phyloP scores from a whole-genome alignment of 2,329 filamentous ascomycete genomes.

The Venturia oleaginea region DNA sequence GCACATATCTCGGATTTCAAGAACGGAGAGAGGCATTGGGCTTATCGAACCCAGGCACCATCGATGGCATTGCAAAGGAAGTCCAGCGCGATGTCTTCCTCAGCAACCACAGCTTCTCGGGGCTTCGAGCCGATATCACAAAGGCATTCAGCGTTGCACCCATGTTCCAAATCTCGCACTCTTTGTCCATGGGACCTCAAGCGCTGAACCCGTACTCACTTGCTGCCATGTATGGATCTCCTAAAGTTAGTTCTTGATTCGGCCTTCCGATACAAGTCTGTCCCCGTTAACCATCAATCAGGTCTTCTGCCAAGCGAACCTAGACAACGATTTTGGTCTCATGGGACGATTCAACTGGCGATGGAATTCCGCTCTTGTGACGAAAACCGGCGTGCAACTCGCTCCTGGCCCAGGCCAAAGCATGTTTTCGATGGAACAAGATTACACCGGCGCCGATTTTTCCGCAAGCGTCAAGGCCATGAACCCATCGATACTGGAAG shows the following conservation, averaged over 20 bases:
- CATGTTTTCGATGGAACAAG: constrained; percentile 89
- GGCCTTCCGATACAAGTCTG: not conserved
- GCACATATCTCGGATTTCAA: constrained; percentile 73
- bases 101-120: constrained; percentile 94
- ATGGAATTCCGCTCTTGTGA: constrained; percentile 70
- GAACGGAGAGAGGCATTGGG: constrained; percentile 82
- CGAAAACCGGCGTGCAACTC: constrained; percentile 82
- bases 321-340: constrained; percentile 86
- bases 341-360: constrained; percentile 88
- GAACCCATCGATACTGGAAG: constrained; percentile 90
- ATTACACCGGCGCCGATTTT: constrained; percentile 91
- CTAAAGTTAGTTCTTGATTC: constrained; percentile 56
- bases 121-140: constrained; percentile 89
- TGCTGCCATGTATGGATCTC: constrained; percentile 85
- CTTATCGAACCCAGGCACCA: constrained; percentile 81
- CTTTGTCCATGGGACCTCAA: constrained; percentile 86
- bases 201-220: constrained; percentile 91
- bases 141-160: constrained; percentile 92
- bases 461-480: constrained; percentile 86
- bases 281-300: constrained; percentile 29
- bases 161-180: constrained; percentile 94
- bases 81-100: constrained; percentile 94
- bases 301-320: constrained; percentile 91
- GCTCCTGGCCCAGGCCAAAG: constrained; percentile 59
- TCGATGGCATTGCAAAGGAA: constrained; percentile 83